Conservation (phyloP, 2,329 filamentous ascomycete genomes). For the Alternaria gaisen region DNA sequence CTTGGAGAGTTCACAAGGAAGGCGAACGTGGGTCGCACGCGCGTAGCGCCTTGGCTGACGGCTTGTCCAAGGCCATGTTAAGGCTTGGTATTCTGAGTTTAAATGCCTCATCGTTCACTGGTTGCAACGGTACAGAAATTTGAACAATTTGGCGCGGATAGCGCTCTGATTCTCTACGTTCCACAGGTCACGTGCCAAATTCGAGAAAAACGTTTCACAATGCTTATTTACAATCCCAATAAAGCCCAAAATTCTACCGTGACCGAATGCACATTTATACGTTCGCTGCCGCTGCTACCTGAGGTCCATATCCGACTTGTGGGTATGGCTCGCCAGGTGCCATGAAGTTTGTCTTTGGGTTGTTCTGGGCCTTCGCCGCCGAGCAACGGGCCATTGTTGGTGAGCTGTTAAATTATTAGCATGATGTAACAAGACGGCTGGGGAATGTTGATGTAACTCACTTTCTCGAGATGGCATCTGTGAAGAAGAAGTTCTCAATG, state of each 20-base stretch:
- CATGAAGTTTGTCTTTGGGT: slow-evolving; percentile 61
- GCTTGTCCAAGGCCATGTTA: slow-evolving; percentile 10
- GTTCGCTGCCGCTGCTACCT: slow-evolving; percentile 35
- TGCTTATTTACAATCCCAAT: slow-evolving; percentile 46
- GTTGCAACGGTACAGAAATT: background rate
- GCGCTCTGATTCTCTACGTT: slow-evolving; percentile 33
- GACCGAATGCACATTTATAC: slow-evolving; percentile 27
- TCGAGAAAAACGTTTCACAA: slow-evolving; percentile 31
- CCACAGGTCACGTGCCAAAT: slow-evolving; percentile 28
- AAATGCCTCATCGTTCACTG: slow-evolving; percentile 11
- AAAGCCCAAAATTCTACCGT: slow-evolving; percentile 25
- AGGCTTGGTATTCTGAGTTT: slow-evolving; percentile 9
- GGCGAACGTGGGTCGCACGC: slow-evolving; percentile 8
- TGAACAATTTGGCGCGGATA: slow-evolving; percentile 22
- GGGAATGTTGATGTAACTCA: slow-evolving; percentile 56
- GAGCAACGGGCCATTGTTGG: slow-evolving; percentile 99
- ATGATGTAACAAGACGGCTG: background rate
- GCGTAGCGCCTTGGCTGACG: slow-evolving; percentile 25
- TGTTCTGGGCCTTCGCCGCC: slow-evolving; percentile 78
- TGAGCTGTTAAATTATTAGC: slow-evolving; percentile 67
- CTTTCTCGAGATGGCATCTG: slow-evolving; percentile 96
- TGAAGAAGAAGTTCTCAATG: slow-evolving; percentile 98
- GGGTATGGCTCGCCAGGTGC: slow-evolving; percentile 56
- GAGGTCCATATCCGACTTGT: slow-evolving; percentile 54
- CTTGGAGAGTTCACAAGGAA: slow-evolving; percentile 9